phyloP scores from a whole-genome alignment of 768 basidiomycete species.

The Scleroderma citrinum region DNA sequence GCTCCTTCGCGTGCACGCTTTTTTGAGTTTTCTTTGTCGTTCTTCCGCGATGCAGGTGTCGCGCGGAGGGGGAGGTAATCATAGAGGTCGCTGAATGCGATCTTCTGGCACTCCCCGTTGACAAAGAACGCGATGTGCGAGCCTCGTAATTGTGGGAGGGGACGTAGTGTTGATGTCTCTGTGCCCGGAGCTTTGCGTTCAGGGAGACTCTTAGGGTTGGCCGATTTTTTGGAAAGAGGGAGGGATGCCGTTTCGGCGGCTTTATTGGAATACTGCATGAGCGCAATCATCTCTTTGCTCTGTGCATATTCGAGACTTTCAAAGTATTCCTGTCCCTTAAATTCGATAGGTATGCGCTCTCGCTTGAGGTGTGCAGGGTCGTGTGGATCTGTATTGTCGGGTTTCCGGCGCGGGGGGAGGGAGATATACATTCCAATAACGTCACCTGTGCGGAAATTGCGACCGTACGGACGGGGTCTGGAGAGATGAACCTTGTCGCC shows the following conservation, averaged over 20 bases:
- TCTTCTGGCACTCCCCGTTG: constrained; percentile 79
- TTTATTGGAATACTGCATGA: constrained; percentile 75
- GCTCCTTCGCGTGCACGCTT: constrained; percentile 60
- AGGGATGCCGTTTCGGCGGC: constrained; percentile 47
- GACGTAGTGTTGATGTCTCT: constrained; percentile 43
- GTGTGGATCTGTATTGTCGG: constrained; percentile 55
- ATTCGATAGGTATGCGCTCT: constrained; percentile 89
- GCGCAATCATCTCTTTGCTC: constrained; percentile 85
- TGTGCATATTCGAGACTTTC: constrained; percentile 87
- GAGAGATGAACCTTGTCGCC: constrained; percentile 90
- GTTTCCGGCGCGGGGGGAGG: constrained; percentile 62
- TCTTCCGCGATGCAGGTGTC: constrained; percentile 49
- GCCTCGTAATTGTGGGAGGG: constrained; percentile 61
- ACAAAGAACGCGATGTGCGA: constrained; percentile 87
- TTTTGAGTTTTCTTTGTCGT: constrained; percentile 51
- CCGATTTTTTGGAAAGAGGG: constrained; percentile 56
- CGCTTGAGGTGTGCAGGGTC: constrained; percentile 83
- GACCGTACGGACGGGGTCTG: constrained; percentile 72
- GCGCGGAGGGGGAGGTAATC: constrained; percentile 82
- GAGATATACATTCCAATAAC: constrained; percentile 92
- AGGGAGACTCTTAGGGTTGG: constrained; percentile 62
- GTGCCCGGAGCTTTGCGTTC: constrained; percentile 40
- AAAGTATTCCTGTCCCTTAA: constrained; percentile 96
- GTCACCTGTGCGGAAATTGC: constrained; percentile 72
- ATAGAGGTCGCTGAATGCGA: constrained; percentile 84